A percentile compares a stretch with the other conserved stretches of the same genome.
These are phyloP conservation scores for Solanum tacnaense DNA, from an alignment of 257 asterid species.

Conservation along the genomic window DNA sequence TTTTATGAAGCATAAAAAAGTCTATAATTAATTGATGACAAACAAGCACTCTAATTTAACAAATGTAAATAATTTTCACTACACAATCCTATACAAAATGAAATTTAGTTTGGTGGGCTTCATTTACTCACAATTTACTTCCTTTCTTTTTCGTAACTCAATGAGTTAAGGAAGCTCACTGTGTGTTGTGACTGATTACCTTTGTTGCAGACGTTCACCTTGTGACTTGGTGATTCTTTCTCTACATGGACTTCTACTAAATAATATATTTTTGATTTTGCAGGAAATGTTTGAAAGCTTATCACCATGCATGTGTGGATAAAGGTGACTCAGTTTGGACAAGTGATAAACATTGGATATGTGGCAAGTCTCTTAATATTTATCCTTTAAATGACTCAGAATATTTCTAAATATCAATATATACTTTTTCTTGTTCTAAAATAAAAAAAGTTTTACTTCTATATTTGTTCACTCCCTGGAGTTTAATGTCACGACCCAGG, in stretches of 20 bases:
- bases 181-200: neutral
- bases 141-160: neutral
- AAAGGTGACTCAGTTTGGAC: constrained; percentile 33
- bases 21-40: neutral
- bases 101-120: neutral
- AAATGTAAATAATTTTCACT: neutral
- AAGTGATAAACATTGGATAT: constrained; percentile 30
- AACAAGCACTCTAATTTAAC: neutral
- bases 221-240: neutral
- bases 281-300: constrained; percentile 72
- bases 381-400: neutral
- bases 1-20: neutral
- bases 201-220: neutral
- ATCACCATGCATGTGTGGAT: constrained; percentile 50
- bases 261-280: constrained; percentile 1
- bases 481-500: too few species aligned
- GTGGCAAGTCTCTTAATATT: constrained; percentile 40
- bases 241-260: neutral
- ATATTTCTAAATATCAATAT: too few species aligned
- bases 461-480: too few species aligned
- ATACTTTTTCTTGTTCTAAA: too few species aligned
- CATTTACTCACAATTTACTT: neutral
- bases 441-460: too few species aligned
- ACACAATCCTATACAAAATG: neutral
- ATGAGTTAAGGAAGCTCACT: neutral